A percentile compares a stretch with the other conserved stretches of the same genome.
These are phyloP conservation scores for Trichoderma gracile DNA, from an alignment of 2,329 filamentous ascomycete genomes.

Conservation along the genomic window DNA sequence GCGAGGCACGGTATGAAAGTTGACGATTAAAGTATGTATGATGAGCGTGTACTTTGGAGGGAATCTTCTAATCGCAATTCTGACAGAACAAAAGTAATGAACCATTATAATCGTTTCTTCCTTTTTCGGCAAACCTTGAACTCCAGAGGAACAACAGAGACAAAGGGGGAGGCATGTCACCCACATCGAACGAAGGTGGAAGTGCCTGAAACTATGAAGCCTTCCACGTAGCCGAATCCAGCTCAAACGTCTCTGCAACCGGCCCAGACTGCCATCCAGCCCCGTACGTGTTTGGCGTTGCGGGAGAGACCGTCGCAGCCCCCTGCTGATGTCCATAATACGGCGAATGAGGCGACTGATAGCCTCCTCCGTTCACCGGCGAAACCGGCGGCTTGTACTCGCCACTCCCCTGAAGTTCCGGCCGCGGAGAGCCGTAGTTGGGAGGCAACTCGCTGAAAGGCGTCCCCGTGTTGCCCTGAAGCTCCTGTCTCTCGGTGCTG, in stretches of 20 bases:
- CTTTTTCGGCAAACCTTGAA: not conserved
- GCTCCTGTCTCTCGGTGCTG: constrained; percentile 32
- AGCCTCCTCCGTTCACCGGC: constrained; percentile 28
- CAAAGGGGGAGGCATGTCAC: not conserved
- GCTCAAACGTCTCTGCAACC: constrained; percentile 38
- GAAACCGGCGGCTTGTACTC: constrained; percentile 27
- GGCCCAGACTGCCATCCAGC: constrained; percentile 42
- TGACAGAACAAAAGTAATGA: not conserved
- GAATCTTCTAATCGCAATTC: not conserved
- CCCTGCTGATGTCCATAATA: constrained; percentile 24
- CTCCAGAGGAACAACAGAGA: not conserved
- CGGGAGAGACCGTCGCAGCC: constrained; percentile 13
- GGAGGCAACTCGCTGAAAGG: constrained; percentile 32
- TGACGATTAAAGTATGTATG: not conserved
- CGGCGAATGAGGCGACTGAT: constrained; percentile 28
- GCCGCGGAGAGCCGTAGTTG: constrained; percentile 30
- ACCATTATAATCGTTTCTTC: not conserved
- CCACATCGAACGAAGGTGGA: not conserved
- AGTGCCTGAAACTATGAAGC: not conserved
- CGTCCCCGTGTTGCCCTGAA: constrained; percentile 30
- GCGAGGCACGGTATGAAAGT: not conserved
- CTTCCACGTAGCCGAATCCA: constrained; percentile 30
- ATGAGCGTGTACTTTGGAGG: not conserved
- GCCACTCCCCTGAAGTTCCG: constrained; percentile 35
- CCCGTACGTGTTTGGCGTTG: constrained; percentile 22